phyloP scores from a whole-genome alignment of 2,329 filamentous ascomycete genomes.

The Orbilia javanica region DNA sequence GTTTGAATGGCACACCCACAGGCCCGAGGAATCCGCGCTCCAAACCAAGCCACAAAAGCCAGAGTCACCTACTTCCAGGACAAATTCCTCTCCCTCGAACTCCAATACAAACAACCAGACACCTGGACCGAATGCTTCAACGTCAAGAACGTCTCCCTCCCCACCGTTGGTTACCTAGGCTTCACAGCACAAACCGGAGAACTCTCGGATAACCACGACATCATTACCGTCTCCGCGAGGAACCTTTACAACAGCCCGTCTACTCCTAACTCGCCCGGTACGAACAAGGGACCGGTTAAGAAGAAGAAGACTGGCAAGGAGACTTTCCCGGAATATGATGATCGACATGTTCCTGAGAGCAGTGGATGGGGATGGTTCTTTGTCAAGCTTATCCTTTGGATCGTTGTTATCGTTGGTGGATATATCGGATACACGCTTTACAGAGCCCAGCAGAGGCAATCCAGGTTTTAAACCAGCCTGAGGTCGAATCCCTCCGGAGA shows the following conservation, averaged over 20 bases:
- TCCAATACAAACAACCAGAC: constrained; percentile 92
- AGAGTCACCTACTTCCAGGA: constrained; percentile 97
- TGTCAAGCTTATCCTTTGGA: constrained; percentile 84
- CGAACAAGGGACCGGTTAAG: constrained; percentile 66
- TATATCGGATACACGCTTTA: constrained; percentile 91
- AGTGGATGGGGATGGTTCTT: constrained; percentile 79
- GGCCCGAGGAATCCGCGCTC: constrained; percentile 87
- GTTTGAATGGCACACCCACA: constrained; percentile 62
- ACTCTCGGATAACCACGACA: constrained; percentile 93
- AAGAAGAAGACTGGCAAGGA: constrained; percentile 65
- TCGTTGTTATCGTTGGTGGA: constrained; percentile 76
- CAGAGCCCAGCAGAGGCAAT: constrained; percentile 72
- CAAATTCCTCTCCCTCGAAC: constrained; percentile 86
- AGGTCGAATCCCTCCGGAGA: neutral
- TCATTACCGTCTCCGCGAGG: constrained; percentile 85
- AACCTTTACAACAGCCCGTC: constrained; percentile 80
- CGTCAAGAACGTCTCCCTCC: constrained; percentile 79
- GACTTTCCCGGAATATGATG: constrained; percentile 36
- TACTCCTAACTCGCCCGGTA: constrained; percentile 59
- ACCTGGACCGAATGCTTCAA: constrained; percentile 91
- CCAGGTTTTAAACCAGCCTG: constrained; percentile 56
- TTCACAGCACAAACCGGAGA: constrained; percentile 94
- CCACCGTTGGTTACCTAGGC: constrained; percentile 79
- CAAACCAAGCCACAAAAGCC: constrained; percentile 83
- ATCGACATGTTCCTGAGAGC: constrained; percentile 62